A percentile compares a stretch with the other conserved stretches of the same genome.
phyloP scores from a whole-genome alignment of 2,329 filamentous ascomycete genomes.

The Paraphoma sp. region DNA sequence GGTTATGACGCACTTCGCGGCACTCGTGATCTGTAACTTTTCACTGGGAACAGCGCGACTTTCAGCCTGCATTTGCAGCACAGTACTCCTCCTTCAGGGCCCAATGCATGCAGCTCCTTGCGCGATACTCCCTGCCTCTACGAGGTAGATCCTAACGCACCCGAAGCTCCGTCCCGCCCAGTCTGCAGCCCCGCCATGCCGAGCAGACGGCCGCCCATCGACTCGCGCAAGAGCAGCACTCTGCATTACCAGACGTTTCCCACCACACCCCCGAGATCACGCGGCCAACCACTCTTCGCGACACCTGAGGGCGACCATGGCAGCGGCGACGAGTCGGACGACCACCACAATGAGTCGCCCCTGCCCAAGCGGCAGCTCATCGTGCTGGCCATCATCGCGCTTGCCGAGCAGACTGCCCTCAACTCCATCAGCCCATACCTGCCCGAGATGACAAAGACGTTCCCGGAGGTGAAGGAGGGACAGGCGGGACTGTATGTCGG shows the following conservation, averaged over 20 bases:
- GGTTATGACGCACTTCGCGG: slow-evolving; percentile 6
- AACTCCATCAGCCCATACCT: slow-evolving; percentile 97
- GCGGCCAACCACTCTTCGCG: slow-evolving; percentile 59
- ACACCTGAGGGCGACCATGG: slow-evolving; percentile 34
- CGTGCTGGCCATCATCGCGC: slow-evolving; percentile 83
- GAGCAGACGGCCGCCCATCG: slow-evolving; percentile 42
- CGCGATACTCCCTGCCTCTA: slow-evolving; percentile 13
- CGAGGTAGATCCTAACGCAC: slow-evolving; percentile 27
- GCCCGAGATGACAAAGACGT: slow-evolving; percentile 86
- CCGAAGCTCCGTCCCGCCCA: slow-evolving; percentile 10
- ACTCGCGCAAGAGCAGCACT: slow-evolving; percentile 56
- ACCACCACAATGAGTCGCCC: slow-evolving; percentile 66
- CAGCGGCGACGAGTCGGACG: slow-evolving; percentile 42
- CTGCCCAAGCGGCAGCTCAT: slow-evolving; percentile 83
- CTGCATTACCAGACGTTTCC: slow-evolving; percentile 84
- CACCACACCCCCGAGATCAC: slow-evolving; percentile 72
- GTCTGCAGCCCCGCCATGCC: slow-evolving; percentile 32
- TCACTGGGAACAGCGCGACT: not conserved
- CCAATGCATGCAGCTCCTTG: slow-evolving; percentile 19
- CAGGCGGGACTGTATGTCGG: slow-evolving; percentile 89
- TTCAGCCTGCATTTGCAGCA: not conserved
- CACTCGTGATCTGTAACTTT: slow-evolving; percentile 2
- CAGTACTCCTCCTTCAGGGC: slow-evolving; percentile 2
- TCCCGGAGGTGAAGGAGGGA: slow-evolving; percentile 75
- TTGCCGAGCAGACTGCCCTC: slow-evolving; percentile 93